These are phyloP conservation scores for Kwoniella bestiolae DNA, from an alignment of 768 basidiomycete genomes.

Conservation along the genomic window DNA sequence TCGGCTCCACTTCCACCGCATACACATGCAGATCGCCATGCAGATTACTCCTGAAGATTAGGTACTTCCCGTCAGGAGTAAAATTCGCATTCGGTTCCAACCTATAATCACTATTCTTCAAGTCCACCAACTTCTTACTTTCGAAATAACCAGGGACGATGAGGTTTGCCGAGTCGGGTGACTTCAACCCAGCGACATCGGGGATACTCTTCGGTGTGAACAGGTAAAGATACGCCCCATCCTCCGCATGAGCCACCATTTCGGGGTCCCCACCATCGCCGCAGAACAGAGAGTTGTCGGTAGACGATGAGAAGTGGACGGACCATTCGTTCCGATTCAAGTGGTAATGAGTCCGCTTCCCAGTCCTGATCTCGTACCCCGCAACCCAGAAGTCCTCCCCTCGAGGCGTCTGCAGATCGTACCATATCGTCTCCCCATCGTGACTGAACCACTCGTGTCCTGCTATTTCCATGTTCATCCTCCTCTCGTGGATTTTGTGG, in stretches of 20 bases:
- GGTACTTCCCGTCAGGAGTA: constrained; percentile 27
- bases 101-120: constrained; percentile 29
- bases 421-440: constrained; percentile 28
- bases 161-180: constrained; percentile 15
- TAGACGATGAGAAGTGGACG: constrained; percentile 29
- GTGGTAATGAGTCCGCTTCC: constrained; percentile 26
- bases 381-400: constrained; percentile 34
- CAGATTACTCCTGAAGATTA: constrained; percentile 25
- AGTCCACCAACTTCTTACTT: constrained; percentile 26
- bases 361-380: constrained; percentile 30
- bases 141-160: constrained; percentile 24
- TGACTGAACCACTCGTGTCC: constrained; percentile 36
- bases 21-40: constrained; percentile 29
- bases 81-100: constrained; percentile 34
- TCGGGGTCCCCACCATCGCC: constrained; percentile 30
- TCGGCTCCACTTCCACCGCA: constrained; percentile 22
- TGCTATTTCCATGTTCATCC: constrained; percentile 40
- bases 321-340: constrained; percentile 32
- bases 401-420: constrained; percentile 37
- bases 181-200: constrained; percentile 31
- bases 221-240: constrained; percentile 29
- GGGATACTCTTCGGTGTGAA: constrained; percentile 24
- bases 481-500: constrained; percentile 24
- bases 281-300: constrained; percentile 23
- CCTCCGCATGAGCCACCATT: constrained; percentile 27